Evolutionary conservation across 129 eudicot species (phyloP), one percentile per base, ranked within the genome.

Genomic region (Saussurea involucrata): DNA sequence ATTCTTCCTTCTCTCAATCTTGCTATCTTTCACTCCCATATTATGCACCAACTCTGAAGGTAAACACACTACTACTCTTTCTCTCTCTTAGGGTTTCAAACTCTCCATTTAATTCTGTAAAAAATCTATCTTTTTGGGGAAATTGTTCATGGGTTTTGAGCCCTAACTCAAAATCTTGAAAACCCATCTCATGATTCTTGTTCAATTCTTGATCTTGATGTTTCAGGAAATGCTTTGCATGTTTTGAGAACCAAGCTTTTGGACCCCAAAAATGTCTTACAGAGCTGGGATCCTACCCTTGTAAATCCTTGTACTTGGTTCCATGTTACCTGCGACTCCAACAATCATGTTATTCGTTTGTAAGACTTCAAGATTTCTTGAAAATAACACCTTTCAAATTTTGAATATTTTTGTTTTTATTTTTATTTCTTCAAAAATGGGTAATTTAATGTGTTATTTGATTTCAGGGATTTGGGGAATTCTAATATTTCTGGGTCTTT

Each of bases 291-390:
- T 70, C 92, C 98, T 2, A 90, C 97, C 24, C 92, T 93, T 71
- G 98, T 93, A 24, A 90, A 88, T 84, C 92, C 98, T 68, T 93
- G 96, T 69, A 90, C 98, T 15, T 93, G 98, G 98, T 90, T 88
- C 49, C 96, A 93, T 90, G 96, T 93, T 27, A 90, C 97, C 6
- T 93, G 98, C 40, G 87, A 90, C 60, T 24, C 90, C 36, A 77
- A 88, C 79, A 85, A 79, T 60, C 90, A 82, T 74, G 98, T 93
- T 58, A 76, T 81, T 78, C 94, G 94, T 31, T 83, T 93, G 98
- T 93, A 93, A 83, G 89, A 76, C 77, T 72, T 9, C 12, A 25
- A 17, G 73, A 64, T 61, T 53, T 13, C 53, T 22, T 66, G 5
- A 40, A 9, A 18, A 25, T 21, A 17, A 68, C 13, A 64, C 3